Conservation (phyloP, 345 rosid genomes). For the Tarenaya hassleriana region DNA sequence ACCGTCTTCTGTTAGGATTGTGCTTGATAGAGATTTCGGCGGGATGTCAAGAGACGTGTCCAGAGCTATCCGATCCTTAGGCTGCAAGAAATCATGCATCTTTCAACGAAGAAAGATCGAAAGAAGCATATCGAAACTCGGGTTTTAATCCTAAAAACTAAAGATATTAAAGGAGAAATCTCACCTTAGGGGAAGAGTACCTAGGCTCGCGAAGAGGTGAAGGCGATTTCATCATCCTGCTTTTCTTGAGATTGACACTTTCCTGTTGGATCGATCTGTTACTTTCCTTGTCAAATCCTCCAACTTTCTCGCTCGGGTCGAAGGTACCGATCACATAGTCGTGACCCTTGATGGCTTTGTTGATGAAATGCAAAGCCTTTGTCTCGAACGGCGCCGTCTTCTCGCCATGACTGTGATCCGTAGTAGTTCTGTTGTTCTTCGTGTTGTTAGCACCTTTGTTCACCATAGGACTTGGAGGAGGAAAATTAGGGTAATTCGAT, state of each 20-base stretch:
- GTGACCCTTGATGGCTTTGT: slow-evolving; percentile 81
- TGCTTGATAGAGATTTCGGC: slow-evolving; percentile 47
- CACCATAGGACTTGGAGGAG: slow-evolving; percentile 37
- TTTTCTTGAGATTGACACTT: slow-evolving; percentile 30
- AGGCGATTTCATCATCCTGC: slow-evolving; percentile 44
- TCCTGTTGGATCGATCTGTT: slow-evolving; percentile 44
- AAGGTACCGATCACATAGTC: slow-evolving; percentile 53
- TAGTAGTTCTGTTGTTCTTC: slow-evolving; percentile 20
- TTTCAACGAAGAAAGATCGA: no score
- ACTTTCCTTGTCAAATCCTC: slow-evolving; percentile 27
- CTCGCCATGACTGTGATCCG: slow-evolving; percentile 16
- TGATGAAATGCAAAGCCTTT: slow-evolving; percentile 83
- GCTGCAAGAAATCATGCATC: slow-evolving; percentile 38
- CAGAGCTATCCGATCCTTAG: slow-evolving; percentile 44
- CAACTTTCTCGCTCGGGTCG: slow-evolving; percentile 38
- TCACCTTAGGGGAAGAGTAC: slow-evolving; percentile 65
- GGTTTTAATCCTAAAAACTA: not conserved
- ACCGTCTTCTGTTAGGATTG: slow-evolving; percentile 49
- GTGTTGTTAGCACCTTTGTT: slow-evolving; percentile 28
- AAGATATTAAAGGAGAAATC: not conserved
- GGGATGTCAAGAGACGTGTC: slow-evolving; percentile 40
- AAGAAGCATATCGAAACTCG: not conserved
- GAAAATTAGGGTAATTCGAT: slow-evolving; percentile 19
- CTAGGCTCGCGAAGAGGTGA: slow-evolving; percentile 67
- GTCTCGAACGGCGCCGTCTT: slow-evolving; percentile 57